These are phyloP conservation scores for Colletotrichum theobromicola DNA, from an alignment of 2,329 filamentous ascomycete genomes.

Conservation along the genomic window DNA sequence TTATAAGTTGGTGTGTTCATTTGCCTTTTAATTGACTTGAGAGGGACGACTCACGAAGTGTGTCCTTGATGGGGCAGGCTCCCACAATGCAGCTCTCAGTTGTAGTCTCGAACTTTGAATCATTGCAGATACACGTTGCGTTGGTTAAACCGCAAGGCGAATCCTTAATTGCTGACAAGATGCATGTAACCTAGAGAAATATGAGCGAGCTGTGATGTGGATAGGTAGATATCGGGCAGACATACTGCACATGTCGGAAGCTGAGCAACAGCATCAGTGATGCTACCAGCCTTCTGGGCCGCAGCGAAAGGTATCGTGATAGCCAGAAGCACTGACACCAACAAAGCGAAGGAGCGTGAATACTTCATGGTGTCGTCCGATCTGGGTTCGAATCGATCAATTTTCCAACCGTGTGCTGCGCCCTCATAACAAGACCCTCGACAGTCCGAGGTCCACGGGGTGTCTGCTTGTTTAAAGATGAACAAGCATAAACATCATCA, in stretches of 20 bases:
- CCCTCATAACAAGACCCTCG: not conserved
- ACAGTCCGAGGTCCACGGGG: not conserved
- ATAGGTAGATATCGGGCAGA: not conserved
- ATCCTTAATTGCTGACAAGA: not conserved
- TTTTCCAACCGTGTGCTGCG: not conserved
- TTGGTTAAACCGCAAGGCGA: conserved; percentile 7
- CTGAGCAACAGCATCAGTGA: conserved; percentile 13
- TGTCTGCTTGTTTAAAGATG: not conserved
- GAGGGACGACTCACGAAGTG: not conserved
- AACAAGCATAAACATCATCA: not conserved
- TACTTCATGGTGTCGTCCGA: conserved; percentile 1
- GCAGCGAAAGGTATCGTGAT: not conserved
- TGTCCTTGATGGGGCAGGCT: conserved; percentile 3
- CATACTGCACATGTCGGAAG: conserved; percentile 37
- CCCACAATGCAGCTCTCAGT: conserved; percentile 8
- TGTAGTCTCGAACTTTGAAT: not conserved
- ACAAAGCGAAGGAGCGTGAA: not conserved
- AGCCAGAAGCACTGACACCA: not conserved
- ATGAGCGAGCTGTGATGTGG: not conserved
- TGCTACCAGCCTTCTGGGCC: conserved; percentile 5
- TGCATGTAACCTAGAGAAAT: not conserved
- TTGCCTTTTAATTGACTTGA: too few relatives aligned
- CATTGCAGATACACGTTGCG: conserved; percentile 4
- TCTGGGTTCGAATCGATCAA: not conserved
- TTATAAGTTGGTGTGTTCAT: not conserved